Evolutionary conservation across 2,329 filamentous ascomycete genomes (phyloP).

Genomic region (Calonectria leucothoes): DNA sequence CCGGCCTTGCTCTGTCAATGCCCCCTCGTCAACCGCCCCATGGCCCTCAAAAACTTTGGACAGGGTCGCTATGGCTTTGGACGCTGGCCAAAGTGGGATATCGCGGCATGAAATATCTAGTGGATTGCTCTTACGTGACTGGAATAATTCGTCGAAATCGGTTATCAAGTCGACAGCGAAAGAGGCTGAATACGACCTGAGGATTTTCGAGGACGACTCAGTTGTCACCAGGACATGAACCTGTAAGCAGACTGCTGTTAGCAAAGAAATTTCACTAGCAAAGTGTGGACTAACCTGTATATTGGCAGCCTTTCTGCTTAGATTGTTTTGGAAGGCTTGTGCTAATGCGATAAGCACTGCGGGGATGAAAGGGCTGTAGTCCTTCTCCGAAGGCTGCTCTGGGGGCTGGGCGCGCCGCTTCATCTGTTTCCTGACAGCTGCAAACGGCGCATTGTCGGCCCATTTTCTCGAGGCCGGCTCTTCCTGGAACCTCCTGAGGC

Average conservation of each 20-base stretch:
- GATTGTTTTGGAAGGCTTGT: neutral
- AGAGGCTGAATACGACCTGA: neutral
- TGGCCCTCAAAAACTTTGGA: neutral
- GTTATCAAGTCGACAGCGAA: neutral
- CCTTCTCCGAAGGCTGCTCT: neutral
- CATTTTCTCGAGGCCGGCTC: neutral
- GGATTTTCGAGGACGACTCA: neutral
- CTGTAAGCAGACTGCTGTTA: neutral
- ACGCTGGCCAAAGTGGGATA: neutral
- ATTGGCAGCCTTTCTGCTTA: neutral
- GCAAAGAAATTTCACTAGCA: neutral
- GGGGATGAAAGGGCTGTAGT: neutral
- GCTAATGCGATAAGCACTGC: neutral
- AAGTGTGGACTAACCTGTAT: neutral
- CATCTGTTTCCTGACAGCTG: neutral
- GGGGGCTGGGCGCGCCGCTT: neutral
- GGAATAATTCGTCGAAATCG: neutral
- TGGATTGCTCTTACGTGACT: neutral
- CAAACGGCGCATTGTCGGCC: neutral
- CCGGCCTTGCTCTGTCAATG: neutral
- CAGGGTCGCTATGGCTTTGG: neutral
- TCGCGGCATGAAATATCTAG: neutral
- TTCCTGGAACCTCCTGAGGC: neutral
- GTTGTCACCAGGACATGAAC: neutral
- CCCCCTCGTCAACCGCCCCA: neutral